Evolutionary conservation across 179 eudicot species (phyloP).

Genomic region (Corrigiola litoralis): DNA sequence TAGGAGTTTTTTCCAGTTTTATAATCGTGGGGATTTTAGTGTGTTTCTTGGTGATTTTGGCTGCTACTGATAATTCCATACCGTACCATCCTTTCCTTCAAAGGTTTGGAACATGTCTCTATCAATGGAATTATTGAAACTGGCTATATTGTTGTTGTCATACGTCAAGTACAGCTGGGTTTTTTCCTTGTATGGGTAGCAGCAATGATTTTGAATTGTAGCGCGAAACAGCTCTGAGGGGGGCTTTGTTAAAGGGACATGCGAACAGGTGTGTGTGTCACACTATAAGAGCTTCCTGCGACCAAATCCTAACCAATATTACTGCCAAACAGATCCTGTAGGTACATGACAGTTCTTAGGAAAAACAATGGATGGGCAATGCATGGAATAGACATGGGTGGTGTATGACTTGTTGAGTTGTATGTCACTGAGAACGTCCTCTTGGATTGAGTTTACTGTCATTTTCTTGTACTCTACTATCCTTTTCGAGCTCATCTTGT

Average conservation of each 20-base stretch:
- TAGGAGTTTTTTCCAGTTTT: not conserved
- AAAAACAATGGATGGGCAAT: not conserved
- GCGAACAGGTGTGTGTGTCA: not conserved
- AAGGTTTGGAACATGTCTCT: constrained; percentile 16
- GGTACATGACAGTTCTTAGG: not conserved
- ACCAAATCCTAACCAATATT: not conserved
- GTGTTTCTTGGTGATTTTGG: constrained; percentile 21
- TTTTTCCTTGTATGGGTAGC: not conserved
- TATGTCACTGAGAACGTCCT: not conserved
- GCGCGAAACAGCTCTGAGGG: not conserved
- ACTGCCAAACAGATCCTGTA: not conserved
- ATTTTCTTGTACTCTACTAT: not conserved
- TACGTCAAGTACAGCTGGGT: constrained; percentile 21
- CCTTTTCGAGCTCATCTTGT: too few relatives aligned
- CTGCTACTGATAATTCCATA: constrained; percentile 17
- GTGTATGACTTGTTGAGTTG: constrained; percentile 4
- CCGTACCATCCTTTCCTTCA: constrained; percentile 16
- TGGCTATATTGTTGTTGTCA: constrained; percentile 11
- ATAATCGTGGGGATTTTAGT: constrained; percentile 12
- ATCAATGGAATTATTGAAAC: constrained; percentile 1
- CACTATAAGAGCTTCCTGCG: not conserved
- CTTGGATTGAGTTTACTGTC: constrained; percentile 1
- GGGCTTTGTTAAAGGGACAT: too few relatives aligned
- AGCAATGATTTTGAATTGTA: not conserved
- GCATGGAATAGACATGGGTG: not conserved